Conservation (phyloP, 805 yeast genomes). For the Lipomyces sp. region DNA sequence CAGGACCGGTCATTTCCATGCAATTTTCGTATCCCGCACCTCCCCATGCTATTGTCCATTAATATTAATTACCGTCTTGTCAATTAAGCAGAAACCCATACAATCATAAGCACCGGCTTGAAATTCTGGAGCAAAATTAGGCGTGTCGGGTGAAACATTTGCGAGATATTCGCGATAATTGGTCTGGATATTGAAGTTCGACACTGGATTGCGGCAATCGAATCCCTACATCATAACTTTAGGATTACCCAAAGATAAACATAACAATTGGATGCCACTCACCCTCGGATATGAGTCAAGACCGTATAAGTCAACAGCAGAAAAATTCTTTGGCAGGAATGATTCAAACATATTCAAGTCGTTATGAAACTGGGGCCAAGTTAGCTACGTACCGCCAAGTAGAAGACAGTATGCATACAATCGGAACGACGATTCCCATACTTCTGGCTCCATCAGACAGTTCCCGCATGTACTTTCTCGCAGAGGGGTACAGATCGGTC, state of each 20-base stretch:
- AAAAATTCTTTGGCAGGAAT: conserved; percentile 17
- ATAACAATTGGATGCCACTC: neutral
- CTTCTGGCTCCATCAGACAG: conserved; percentile 12
- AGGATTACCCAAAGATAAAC: neutral
- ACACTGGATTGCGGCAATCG: conserved; percentile 10
- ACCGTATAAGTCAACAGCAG: conserved; percentile 26
- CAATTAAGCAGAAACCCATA: neutral
- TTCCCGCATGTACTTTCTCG: conserved; percentile 15
- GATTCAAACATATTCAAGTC: conserved; percentile 19
- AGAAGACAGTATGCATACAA: conserved; percentile 10
- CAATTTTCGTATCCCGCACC: conserved; percentile 30
- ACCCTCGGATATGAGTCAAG: conserved; percentile 26
- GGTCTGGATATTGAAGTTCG: conserved; percentile 6
- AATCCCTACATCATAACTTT: conserved; percentile 9
- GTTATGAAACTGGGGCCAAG: conserved; percentile 25
- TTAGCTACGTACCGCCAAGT: neutral
- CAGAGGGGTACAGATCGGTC: conserved; percentile 14
- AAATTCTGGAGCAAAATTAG: conserved; percentile 23
- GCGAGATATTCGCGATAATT: conserved; percentile 20
- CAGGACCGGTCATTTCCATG: conserved; percentile 13
- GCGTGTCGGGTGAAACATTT: conserved; percentile 11
- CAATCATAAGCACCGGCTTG: conserved; percentile 29
- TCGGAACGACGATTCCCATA: conserved; percentile 24
- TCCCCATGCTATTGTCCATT: conserved; percentile 18
- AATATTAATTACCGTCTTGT: neutral